Evolutionary conservation across 2,329 filamentous ascomycete genomes (phyloP).

Genomic region (Raffaelea arxii): DNA sequence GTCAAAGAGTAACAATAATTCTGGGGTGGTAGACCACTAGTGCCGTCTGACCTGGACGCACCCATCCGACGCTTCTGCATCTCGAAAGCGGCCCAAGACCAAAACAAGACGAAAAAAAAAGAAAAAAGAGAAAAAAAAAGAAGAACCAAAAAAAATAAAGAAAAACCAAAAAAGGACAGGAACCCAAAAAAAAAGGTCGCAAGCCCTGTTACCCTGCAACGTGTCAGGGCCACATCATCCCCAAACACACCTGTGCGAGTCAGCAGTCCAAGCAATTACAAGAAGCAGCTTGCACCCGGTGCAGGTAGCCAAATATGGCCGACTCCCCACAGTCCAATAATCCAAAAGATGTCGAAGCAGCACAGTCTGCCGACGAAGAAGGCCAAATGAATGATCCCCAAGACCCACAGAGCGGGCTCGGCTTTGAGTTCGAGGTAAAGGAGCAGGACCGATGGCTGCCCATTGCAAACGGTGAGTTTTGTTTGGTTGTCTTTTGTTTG

Average conservation of each 20-base stretch:
- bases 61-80: not conserved
- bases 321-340: slow-evolving; percentile 77
- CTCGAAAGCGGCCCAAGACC: not conserved
- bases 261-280: slow-evolving; percentile 44
- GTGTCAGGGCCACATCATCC: slow-evolving; percentile 55
- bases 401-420: slow-evolving; percentile 67
- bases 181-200: slow-evolving; percentile 26
- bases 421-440: slow-evolving; percentile 96
- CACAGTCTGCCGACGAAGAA: slow-evolving; percentile 89
- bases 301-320: slow-evolving; percentile 83
- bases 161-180: slow-evolving; percentile 14
- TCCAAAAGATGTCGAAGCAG: slow-evolving; percentile 89
- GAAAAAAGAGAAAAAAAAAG: not conserved
- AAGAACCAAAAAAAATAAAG: not conserved
- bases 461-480: slow-evolving; percentile 97
- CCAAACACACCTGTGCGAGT: slow-evolving; percentile 46
- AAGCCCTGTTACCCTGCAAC: slow-evolving; percentile 48
- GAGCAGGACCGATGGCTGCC: slow-evolving; percentile 99
- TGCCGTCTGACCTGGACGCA: not conserved
- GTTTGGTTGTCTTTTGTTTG: slow-evolving; percentile 15
- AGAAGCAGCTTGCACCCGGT: slow-evolving; percentile 54
- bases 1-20: not conserved
- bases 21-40: not conserved
- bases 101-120: not conserved
- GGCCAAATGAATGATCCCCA: slow-evolving; percentile 84